Base-by-base conservation (phyloP, 2,329 filamentous ascomycete genomes). In the Aspergillus sp. region DNA sequence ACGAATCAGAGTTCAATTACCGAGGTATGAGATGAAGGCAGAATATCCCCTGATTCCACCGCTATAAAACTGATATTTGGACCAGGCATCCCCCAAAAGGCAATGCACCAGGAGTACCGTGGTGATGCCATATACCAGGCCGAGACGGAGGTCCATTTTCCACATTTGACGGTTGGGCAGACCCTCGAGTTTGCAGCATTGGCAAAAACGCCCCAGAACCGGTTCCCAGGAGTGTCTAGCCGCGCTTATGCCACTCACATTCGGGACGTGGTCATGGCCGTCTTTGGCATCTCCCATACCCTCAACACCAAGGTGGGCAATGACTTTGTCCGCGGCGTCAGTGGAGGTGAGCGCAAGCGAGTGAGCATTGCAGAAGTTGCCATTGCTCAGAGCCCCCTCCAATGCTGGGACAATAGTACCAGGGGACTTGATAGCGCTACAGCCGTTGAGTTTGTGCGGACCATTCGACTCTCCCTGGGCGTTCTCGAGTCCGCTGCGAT, bases 121-220 rank as follows among this genome's bases (percentile, higher is more conserved):
- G 90, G 91, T 64, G 91, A 96, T 74, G 90, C 89, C 60, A 93
- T 95, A 71, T 95, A 95, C 76, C 92, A 89, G 0, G 90, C 90
- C 60, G 90, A 93, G 73, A 87, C 90, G 37, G 91, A 96, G 70
- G 87, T 90, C 5, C 90, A 93, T 75, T 93, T 93, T 71, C 89
- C 90, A 15, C 84, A 87, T 76, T 76, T 93, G 65, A 87, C 84
- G 0, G 90, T 93, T 35, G 89, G 89, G 51, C 88, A 93, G 66
- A 95, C 90, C 1, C 80, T 93, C 47, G 87, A 85, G 52, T 93
- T 93, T 62, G 90, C 90, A n/a, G 89, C 90, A 5, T 80, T 83
- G n/a, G 88, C 90, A 3, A 76, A 81, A n/a, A 78, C 79, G 7
- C 81, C 82, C 15, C 68, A 69, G 27, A 76, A 75, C 52, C 69